Evolutionary conservation across 805 yeast species (phyloP).

Genomic region (Saccharomycopsis amapae): DNA sequence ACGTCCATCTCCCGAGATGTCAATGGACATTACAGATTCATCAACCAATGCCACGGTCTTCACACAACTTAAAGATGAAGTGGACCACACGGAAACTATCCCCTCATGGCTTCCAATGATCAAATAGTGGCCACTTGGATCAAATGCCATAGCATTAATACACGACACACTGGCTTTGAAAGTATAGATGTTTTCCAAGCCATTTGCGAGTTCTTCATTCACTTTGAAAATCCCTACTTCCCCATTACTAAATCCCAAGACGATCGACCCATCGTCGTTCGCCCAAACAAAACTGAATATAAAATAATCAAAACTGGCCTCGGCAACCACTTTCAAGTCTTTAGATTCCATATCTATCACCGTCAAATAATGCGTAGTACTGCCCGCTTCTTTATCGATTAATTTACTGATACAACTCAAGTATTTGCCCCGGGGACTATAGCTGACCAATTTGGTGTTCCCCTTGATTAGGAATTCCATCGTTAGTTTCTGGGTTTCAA

Average conservation of each 20-base stretch:
- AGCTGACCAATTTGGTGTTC: conserved; percentile 5
- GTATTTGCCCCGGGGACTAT: conserved; percentile 8
- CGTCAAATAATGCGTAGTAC: conserved; percentile 1
- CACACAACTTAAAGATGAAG: conserved; percentile 11
- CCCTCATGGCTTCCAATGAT: conserved; percentile 16
- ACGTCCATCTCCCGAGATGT: conserved; percentile 13
- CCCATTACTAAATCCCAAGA: conserved; percentile 13
- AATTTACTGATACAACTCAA: conserved; percentile 4
- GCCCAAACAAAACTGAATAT: conserved; percentile 11
- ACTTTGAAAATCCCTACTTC: conserved; percentile 4
- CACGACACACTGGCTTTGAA: conserved; percentile 11
- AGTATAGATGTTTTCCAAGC: not conserved
- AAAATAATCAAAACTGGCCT: not conserved
- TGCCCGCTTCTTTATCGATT: conserved; percentile 4
- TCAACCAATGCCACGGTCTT: conserved; percentile 13
- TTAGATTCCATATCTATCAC: not conserved
- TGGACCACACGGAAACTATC: conserved; percentile 13
- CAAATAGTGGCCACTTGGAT: conserved; percentile 11
- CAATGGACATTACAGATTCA: conserved; percentile 14
- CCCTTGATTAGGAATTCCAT: conserved; percentile 8
- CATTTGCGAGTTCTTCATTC: not conserved
- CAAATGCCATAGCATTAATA: conserved; percentile 11
- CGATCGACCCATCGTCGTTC: conserved; percentile 4
- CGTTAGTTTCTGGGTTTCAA: not conserved
- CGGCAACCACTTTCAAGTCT: conserved; percentile 1